Evolutionary conservation across 2,329 filamentous ascomycete species (phyloP).

Genomic region (Pseudogymnoascus sp.): DNA sequence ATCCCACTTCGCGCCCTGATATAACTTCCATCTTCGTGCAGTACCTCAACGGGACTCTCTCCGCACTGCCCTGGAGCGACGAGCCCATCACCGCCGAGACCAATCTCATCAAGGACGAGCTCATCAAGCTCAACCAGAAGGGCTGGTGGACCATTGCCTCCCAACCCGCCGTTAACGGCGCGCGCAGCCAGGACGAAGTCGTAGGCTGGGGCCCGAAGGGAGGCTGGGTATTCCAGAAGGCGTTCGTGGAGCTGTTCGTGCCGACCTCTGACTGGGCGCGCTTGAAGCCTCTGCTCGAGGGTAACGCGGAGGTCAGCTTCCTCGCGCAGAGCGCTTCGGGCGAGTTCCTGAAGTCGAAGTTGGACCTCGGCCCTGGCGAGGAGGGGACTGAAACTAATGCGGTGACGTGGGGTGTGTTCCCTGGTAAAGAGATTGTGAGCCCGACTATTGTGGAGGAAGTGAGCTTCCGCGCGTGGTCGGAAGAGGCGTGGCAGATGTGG

Average conservation of each 20-base stretch:
- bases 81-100: constrained; percentile 81
- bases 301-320: constrained; percentile 66
- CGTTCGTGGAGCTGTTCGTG: constrained; percentile 95
- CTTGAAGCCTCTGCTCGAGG: constrained; percentile 57
- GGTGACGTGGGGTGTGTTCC: constrained; percentile 94
- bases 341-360: constrained; percentile 50
- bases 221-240: constrained; percentile 96
- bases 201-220: constrained; percentile 92
- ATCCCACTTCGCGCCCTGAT: constrained; percentile 60
- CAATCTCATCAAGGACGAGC: constrained; percentile 64
- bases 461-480: constrained; percentile 86
- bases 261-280: constrained; percentile 61
- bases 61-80: constrained; percentile 89
- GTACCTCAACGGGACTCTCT: constrained; percentile 70
- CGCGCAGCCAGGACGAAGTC: constrained; percentile 63
- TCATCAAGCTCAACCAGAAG: constrained; percentile 66
- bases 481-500: constrained; percentile 96
- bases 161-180: constrained; percentile 85
- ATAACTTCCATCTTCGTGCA: constrained; percentile 73
- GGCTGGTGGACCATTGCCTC: constrained; percentile 97
- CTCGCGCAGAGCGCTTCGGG: constrained; percentile 74
- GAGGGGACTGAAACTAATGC: constrained; percentile 69
- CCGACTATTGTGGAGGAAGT: constrained; percentile 96
- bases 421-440: constrained; percentile 90
- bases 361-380: not conserved